Percentiles rank a stretch among this genome's conserved stretches.
Conservation (phyloP, 176 grass and related monocot genomes). For the Aegilops speltoides region DNA sequence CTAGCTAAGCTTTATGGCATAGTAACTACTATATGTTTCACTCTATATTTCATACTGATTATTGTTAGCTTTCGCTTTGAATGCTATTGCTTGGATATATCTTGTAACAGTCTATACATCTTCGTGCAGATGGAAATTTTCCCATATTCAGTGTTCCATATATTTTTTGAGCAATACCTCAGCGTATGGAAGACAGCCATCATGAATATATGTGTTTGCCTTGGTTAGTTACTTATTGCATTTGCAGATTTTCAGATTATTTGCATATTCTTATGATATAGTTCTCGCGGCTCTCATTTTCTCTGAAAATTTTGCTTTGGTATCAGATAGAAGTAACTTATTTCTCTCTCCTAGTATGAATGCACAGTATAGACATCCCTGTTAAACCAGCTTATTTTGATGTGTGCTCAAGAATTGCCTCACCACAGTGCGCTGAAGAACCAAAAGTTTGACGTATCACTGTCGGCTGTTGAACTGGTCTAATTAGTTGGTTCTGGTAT, state of each 20-base stretch:
- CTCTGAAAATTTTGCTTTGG: not conserved
- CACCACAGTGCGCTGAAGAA: not conserved
- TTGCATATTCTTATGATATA: slow-evolving; percentile 17
- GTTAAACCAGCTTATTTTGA: slow-evolving; percentile 4
- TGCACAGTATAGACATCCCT: not conserved
- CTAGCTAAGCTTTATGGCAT: slow-evolving; percentile 6
- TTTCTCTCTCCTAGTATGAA: slow-evolving; percentile 22
- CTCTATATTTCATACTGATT: not conserved
- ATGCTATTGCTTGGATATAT: not conserved
- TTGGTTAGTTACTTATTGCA: slow-evolving; percentile 56
- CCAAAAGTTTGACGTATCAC: not conserved
- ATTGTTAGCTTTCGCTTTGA: slow-evolving; percentile 9
- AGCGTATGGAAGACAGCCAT: slow-evolving; percentile 91
- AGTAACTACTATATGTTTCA: not conserved
- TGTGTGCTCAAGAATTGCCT: not conserved
- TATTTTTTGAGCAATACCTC: slow-evolving; percentile 99
- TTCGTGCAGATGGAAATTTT: slow-evolving; percentile 87
- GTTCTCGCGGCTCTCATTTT: slow-evolving; percentile 9
- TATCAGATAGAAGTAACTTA: slow-evolving; percentile 4
- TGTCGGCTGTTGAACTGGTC: not conserved
- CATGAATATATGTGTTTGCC: slow-evolving; percentile 80
- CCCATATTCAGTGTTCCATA: slow-evolving; percentile 97
- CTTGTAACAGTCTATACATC: slow-evolving; percentile 35
- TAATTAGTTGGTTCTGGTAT: not conserved
- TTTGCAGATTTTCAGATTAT: slow-evolving; percentile 1